These are phyloP conservation scores for Hymenoscyphus infarciens DNA, from an alignment of 2,329 filamentous ascomycete genomes.

Conservation along the genomic window DNA sequence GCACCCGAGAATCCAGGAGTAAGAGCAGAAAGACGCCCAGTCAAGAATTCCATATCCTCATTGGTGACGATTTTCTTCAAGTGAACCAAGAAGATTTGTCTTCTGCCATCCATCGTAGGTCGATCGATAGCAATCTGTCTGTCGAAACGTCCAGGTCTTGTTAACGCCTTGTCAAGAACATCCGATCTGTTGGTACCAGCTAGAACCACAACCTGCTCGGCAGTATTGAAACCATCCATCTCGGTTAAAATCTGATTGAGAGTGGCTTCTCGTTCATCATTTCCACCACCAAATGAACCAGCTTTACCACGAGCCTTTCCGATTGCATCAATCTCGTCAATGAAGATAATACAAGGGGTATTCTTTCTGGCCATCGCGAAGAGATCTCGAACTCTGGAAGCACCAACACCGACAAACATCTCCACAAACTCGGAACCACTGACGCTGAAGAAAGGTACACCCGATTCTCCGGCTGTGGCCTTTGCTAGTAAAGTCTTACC, in stretches of 20 bases:
- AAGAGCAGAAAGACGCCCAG: conserved; percentile 83
- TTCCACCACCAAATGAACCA: conserved; percentile 76
- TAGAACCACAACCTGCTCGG: conserved; percentile 92
- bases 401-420: conserved; percentile 99
- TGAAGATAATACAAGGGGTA: conserved; percentile 98
- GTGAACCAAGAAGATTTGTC: conserved; percentile 95
- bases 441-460: conserved; percentile 96
- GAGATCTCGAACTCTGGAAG: conserved; percentile 89
- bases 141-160: conserved; percentile 96
- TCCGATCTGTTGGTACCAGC: conserved; percentile 96
- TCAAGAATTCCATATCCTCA: conserved; percentile 83
- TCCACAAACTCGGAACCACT: conserved; percentile 98
- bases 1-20: conserved; percentile 97
- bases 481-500: conserved; percentile 98
- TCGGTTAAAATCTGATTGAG: conserved; percentile 98
- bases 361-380: conserved; percentile 94
- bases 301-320: conserved; percentile 84
- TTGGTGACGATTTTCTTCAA: conserved; percentile 90
- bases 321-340: conserved; percentile 98
- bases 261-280: conserved; percentile 94
- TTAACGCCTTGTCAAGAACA: conserved; percentile 89
- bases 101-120: conserved; percentile 93
- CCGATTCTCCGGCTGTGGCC: conserved; percentile 93
- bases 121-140: conserved; percentile 92
- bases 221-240: conserved; percentile 99